These are phyloP conservation scores for Starmerella scarabaei DNA, from an alignment of 805 yeast genomes.

Conservation along the genomic window DNA sequence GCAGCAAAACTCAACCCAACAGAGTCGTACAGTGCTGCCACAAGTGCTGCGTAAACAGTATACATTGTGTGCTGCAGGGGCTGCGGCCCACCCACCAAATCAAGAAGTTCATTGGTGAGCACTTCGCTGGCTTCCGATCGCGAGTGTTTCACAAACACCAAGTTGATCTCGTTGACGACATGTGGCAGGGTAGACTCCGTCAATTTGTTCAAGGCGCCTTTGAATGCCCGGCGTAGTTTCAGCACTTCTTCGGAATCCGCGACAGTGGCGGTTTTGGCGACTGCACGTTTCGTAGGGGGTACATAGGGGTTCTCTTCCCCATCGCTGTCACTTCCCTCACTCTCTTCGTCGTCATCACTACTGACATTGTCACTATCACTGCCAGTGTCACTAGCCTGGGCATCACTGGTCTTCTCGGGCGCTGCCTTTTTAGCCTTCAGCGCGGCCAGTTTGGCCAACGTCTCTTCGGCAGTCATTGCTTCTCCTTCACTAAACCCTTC, in stretches of 20 bases:
- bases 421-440: constrained; percentile 6
- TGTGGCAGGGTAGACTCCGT: constrained; percentile 71
- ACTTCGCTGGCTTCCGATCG: constrained; percentile 68
- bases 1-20: constrained; percentile 88
- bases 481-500: not conserved
- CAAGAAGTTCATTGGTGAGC: constrained; percentile 49
- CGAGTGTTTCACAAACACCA: constrained; percentile 51
- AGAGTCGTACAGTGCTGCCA: constrained; percentile 63
- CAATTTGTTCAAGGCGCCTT: constrained; percentile 76
- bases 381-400: constrained; percentile 13
- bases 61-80: constrained; percentile 67
- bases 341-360: constrained; percentile 13
- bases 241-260: constrained; percentile 26
- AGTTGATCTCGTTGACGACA: constrained; percentile 56
- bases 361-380: constrained; percentile 12
- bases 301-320: constrained; percentile 39
- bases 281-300: constrained; percentile 71
- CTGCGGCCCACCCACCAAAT: constrained; percentile 50
- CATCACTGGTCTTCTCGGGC: not conserved
- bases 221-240: constrained; percentile 47
- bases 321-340: constrained; percentile 14
- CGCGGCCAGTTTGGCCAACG: constrained; percentile 18
- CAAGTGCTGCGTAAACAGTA: constrained; percentile 62
- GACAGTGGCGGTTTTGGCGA: constrained; percentile 31
- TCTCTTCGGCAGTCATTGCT: constrained; percentile 17